A percentile compares a stretch with the other conserved stretches of the same genome.
Conservation (phyloP, 306 rosid genomes). For the Lathyrus sativus region DNA sequence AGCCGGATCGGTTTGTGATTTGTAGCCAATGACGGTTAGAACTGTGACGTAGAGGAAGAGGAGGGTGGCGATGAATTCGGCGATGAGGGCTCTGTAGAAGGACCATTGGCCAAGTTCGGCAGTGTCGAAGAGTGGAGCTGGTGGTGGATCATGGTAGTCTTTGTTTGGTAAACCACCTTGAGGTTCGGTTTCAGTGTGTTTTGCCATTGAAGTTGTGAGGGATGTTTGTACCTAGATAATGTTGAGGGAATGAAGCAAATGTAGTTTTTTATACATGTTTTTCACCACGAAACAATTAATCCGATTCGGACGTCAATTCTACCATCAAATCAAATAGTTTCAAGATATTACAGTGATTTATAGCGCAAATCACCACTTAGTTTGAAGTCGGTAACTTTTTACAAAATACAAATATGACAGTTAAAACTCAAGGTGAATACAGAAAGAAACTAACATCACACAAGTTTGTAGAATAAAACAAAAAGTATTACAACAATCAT, state of each 20-base stretch:
- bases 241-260: not conserved
- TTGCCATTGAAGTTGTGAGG: slow-evolving; percentile 47
- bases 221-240: not conserved
- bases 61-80: slow-evolving; percentile 89
- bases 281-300: too few relatives aligned
- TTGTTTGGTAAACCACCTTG: slow-evolving; percentile 36
- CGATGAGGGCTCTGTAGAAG: slow-evolving; percentile 79
- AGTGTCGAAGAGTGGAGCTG: slow-evolving; percentile 62
- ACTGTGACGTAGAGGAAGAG: slow-evolving; percentile 72
- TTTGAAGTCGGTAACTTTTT: too few relatives aligned
- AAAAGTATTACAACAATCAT: too few relatives aligned
- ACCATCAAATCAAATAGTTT: too few relatives aligned
- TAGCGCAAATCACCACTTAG: too few relatives aligned
- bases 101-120: slow-evolving; percentile 69
- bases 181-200: slow-evolving; percentile 36
- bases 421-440: too few relatives aligned
- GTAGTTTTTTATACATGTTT: not conserved
- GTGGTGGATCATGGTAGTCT: slow-evolving; percentile 85
- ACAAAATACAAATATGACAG: too few relatives aligned
- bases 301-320: too few relatives aligned
- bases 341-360: too few relatives aligned
- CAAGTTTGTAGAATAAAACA: too few relatives aligned
- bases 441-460: too few relatives aligned
- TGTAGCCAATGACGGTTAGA: slow-evolving; percentile 52
- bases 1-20: slow-evolving; percentile 15